Evolutionary conservation across 352 stramenopile species (phyloP).

Genomic region (Phytophthora nicotianae): DNA sequence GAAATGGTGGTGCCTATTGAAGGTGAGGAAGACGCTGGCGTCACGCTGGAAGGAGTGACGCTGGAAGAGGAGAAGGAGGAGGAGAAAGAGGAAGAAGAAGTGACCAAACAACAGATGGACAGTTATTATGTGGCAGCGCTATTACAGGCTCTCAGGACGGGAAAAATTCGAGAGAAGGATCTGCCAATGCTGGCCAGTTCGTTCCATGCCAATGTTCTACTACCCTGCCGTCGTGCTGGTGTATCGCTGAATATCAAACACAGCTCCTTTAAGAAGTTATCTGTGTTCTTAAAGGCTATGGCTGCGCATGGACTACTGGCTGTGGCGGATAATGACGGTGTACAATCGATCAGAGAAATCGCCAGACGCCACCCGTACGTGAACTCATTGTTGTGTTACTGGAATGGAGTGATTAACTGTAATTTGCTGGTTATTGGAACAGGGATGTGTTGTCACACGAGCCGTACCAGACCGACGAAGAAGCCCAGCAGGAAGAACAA

Average conservation of each 20-base stretch:
- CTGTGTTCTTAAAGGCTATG: constrained; percentile 76
- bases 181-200: constrained; percentile 80
- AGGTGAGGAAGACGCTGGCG: constrained; percentile 31
- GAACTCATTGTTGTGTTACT: neutral
- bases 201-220: constrained; percentile 72
- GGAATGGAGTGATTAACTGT: constrained; percentile 5
- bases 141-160: constrained; percentile 64
- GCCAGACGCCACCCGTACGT: constrained; percentile 73
- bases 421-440: constrained; percentile 11
- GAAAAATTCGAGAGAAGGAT: constrained; percentile 70
- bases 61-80: constrained; percentile 50
- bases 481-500: constrained; percentile 55
- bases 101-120: constrained; percentile 79
- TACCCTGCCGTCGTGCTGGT: constrained; percentile 62
- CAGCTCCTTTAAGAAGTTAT: constrained; percentile 85
- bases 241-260: constrained; percentile 77
- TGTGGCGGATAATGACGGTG: constrained; percentile 71
- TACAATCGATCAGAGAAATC: constrained; percentile 81
- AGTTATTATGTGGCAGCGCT: constrained; percentile 64
- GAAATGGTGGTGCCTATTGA: constrained; percentile 44
- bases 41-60: constrained; percentile 38
- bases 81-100: constrained; percentile 23
- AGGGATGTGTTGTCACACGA: constrained; percentile 68
- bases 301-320: constrained; percentile 50
- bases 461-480: constrained; percentile 58